Evolutionary conservation across 768 basidiomycete genomes (phyloP), one percentile per base, ranked within the genome.

Genomic region (Lentinula aciculospora): DNA sequence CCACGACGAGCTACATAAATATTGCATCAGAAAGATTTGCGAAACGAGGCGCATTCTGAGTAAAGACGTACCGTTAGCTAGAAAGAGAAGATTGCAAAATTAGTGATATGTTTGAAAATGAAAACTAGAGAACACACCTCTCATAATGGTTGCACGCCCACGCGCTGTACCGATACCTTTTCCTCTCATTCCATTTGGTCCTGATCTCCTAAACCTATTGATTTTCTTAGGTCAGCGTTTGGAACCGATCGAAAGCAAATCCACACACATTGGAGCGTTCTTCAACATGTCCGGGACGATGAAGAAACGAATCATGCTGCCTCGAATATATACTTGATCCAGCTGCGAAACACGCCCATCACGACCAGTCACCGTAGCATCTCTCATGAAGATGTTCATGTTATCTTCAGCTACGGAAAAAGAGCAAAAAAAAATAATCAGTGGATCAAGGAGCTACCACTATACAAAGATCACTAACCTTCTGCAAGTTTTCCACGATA

Each of bases 201-300:
- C 95, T 29, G 96, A 93, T 60, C 97, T 88, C 75, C 98, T 99
- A 77, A 99, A 99, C 96, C 96, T 99, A 70, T 37, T 40, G 44
- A 53, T 4, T 31, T 56, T 12, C 34, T 39, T 36, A 13, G n/a
- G 28, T 23, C 29, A 56, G 31, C 40, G 32, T 59, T 46, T 60
- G 19, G 25, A 59, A 31, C 5, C 15, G n/a, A 39, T 32, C 25
- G 40, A 57, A 39, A 34, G 39, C 58, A 42, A 36, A 42, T 61
- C 56, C 56, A 77, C 91, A 70, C 68, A 95, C 97, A 99, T 99
- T 19, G 97, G 97, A 13, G 97, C 97, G 71, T 98, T 98, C 70
- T 98, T 92, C 64, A 99, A 78, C 92, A 99, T 98, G 73, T 98
- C 97, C 56, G 97, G 97, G 21, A 99, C 97, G 71, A 98, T 98